These are phyloP conservation scores for Linum lewisii DNA, from an alignment of 345 rosid species.

Conservation along the genomic window DNA sequence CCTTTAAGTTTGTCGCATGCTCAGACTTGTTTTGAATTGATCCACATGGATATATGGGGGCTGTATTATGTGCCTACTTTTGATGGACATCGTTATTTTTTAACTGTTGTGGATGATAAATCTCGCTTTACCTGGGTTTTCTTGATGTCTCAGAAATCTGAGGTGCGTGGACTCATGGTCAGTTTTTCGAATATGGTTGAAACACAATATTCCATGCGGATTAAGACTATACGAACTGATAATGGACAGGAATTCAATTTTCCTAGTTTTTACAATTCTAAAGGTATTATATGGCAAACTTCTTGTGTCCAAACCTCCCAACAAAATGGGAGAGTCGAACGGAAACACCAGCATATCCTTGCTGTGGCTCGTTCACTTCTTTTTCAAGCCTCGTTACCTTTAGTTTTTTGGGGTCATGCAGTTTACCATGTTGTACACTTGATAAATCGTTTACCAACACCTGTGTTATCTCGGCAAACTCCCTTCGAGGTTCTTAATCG, in stretches of 20 bases:
- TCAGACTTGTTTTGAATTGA: not conserved
- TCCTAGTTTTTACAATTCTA: not conserved
- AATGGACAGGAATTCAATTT: not conserved
- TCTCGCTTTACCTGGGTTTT: not conserved
- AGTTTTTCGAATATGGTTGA: not conserved
- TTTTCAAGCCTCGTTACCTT: not conserved
- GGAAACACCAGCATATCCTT: not conserved
- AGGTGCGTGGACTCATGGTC: not conserved
- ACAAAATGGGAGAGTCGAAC: not conserved
- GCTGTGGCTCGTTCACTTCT: not conserved
- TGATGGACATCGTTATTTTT: not conserved
- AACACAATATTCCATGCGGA: not conserved
- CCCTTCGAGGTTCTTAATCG: too few relatives aligned
- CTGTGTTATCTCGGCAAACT: too few relatives aligned
- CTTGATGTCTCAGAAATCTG: not conserved
- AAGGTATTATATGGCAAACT: not conserved
- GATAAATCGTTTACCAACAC: too few relatives aligned
- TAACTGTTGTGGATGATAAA: not conserved
- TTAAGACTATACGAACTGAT: not conserved
- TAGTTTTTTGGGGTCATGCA: not conserved
- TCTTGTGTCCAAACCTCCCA: not conserved
- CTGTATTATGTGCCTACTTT: not conserved
- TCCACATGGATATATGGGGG: not conserved
- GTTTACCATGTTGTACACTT: too few relatives aligned
- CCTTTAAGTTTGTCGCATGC: not conserved